Evolutionary conservation across 2,329 filamentous ascomycete genomes (phyloP), one percentile per base, ranked within the genome.

Genomic region (Metarhizium humberi): DNA sequence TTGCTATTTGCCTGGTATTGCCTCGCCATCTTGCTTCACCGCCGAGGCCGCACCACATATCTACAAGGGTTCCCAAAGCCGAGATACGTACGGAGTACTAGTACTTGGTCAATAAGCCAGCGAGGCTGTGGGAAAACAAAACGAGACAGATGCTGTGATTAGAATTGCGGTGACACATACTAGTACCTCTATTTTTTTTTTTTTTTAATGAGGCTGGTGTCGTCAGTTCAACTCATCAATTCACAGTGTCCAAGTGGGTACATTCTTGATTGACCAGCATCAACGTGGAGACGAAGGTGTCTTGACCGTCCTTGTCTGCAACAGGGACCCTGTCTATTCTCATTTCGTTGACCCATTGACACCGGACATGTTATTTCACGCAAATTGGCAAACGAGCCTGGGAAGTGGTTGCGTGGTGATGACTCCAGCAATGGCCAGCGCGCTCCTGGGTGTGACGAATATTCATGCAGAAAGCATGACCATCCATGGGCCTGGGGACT

Each of bases 21-120:
- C 49, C 51, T 52, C 47, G 47, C 52, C 51, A 43, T 32, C 16
- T 45, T 45, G 42, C 50, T 25, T 59, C 57, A 59, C 57, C 57
- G 57, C 57, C 45, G 55, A 52, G 43, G 10, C 42, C 50, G 20
- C 34, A 52, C 56, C 53, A 57, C 18, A 42, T 43, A 43, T 38
- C n/a, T 51, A 42, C 45, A n/a, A 48, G 45, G 25, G 13, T 48
- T 13, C 45, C 14, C 45, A 13, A 14, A 48, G 25, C 45, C 45
- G 45, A 48, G 14, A 48, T 29, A 25, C 25, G 25, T 25, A 25
- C 25, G 25, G 25, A 25, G 25, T 25, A 25, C 25, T 25, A 25
- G 25, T 25, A 25, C 25, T 25, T 25, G 25, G 25, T 25, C 25
- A 25, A 25, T 25, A 25, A 25, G 25, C 25, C 25, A 25, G 25